Percentiles rank a stretch among this genome's conserved stretches.
These are phyloP conservation scores for Aureobasidium sp. DNA, from an alignment of 2,329 filamentous ascomycete species.

Conservation along the genomic window DNA sequence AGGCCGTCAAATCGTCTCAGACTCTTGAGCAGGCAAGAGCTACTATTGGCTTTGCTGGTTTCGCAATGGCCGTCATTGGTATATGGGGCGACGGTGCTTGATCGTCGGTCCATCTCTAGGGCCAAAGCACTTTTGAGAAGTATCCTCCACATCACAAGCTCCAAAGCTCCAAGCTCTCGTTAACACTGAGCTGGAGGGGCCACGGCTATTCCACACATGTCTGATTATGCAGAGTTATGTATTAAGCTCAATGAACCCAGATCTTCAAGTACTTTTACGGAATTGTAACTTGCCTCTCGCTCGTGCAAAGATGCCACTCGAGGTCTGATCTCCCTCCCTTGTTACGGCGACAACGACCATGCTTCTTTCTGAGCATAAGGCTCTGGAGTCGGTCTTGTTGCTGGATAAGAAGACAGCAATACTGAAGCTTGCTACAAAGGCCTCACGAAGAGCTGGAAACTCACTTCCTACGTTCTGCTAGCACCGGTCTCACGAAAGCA, in stretches of 20 bases:
- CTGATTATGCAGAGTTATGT: neutral
- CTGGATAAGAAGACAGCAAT: neutral
- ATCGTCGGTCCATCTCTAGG: neutral
- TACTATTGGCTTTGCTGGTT: conserved; percentile 37
- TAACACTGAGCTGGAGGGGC: neutral
- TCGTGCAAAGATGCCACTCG: neutral
- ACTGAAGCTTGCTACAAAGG: neutral
- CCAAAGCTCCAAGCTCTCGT: neutral
- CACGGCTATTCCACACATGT: neutral
- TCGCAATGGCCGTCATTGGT: conserved; percentile 42
- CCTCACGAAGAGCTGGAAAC: neutral
- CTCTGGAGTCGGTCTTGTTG: neutral
- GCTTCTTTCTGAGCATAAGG: too few relatives aligned
- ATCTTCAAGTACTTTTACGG: neutral
- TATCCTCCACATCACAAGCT: neutral
- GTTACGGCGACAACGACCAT: neutral
- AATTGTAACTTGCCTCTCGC: neutral
- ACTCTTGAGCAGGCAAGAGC: conserved; percentile 37
- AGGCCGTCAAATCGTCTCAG: conserved; percentile 37
- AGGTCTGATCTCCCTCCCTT: neutral
- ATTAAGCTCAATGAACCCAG: neutral
- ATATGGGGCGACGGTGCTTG: conserved; percentile 42
- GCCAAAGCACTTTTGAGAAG: neutral
- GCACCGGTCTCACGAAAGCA: too few relatives aligned
- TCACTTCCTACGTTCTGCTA: neutral